Base-by-base conservation (phyloP, 306 rosid genomes). In the Oemleria cerasiformis region DNA sequence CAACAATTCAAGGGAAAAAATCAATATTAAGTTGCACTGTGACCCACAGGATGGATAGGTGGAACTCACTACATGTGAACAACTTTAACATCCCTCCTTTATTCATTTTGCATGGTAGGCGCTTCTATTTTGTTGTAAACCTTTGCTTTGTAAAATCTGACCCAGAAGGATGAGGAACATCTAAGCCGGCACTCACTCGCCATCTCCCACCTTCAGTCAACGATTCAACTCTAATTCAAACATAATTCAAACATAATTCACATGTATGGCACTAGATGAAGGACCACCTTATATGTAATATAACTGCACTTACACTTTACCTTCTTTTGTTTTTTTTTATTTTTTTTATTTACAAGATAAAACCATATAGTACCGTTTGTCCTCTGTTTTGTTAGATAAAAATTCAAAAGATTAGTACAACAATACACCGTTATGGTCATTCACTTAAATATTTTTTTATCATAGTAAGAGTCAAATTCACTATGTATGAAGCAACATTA, bases 41-140 rank as follows among this genome's bases (percentile, higher is more conserved):
- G 78, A 66, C 51, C 78, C 69, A 48, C 44, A 7, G 21, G 68
- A 41, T n/a, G 51, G 13, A 25, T 5, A 8, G 61, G 60, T 42
- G 78, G 70, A 68, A 68, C 56, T 63, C 85, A 73, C 73, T 68
- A 14, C 75, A 67, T 58, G 67, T 60, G 71, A 76, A 55, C 67
- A 47, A 61, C 72, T 47, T 57, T 56, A 1, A 1, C 50, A 40
- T 13, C 8, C 75, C 67, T 39, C 43, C 63, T 49, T 64, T 62
- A 10, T 61, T 59, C 55, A 40, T 45, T 61, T 17, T 1, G 15
- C 57, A 69, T 49, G 43, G 10, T 63, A 23, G 5, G 0, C 47
- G 17, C 30, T 49, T 50, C 34, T 9, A 15, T 0, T n/a, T 30
- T 30, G 36, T 30, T 1, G 8, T 2, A 38, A 25, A 30, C 56